Evolutionary conservation across 2,329 filamentous ascomycete species (phyloP).

Genomic region (Akanthomyces dipterigenus): DNA sequence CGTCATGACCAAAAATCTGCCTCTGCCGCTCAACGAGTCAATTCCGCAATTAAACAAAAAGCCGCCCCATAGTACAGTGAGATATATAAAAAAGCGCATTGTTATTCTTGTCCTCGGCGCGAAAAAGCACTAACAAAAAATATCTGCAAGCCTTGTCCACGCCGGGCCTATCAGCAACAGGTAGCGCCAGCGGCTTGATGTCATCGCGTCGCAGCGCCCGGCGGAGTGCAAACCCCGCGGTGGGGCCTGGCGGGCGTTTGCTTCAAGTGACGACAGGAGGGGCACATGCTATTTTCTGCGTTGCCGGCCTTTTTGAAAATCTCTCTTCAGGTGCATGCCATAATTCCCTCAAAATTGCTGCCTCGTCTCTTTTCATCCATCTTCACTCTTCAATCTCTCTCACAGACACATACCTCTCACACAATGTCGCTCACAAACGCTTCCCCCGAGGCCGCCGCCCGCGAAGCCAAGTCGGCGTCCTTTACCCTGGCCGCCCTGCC

Average conservation of each 20-base stretch:
- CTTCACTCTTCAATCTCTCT: neutral
- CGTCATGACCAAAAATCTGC: neutral
- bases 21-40: neutral
- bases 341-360: slow-evolving; percentile 4
- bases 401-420: neutral
- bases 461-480: slow-evolving; percentile 72
- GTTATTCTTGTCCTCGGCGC: neutral
- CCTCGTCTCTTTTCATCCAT: too few relatives aligned
- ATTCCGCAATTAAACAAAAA: neutral
- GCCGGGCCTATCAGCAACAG: slow-evolving; percentile 2
- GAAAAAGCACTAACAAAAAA: neutral
- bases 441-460: slow-evolving; percentile 69
- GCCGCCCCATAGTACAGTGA: neutral
- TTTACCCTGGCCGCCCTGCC: slow-evolving; percentile 76
- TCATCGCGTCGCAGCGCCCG: slow-evolving; percentile 2
- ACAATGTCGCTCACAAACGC: slow-evolving; percentile 86
- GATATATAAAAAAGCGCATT: neutral
- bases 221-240: slow-evolving; percentile 11
- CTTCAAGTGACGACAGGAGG: neutral
- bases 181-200: neutral
- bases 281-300: slow-evolving; percentile 4
- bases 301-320: neutral
- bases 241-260: neutral
- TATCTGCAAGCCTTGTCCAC: slow-evolving; percentile 3
- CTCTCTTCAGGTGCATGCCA: neutral